Evolutionary conservation across 768 basidiomycete species (phyloP).

Genomic region (Tulasnella calospora): DNA sequence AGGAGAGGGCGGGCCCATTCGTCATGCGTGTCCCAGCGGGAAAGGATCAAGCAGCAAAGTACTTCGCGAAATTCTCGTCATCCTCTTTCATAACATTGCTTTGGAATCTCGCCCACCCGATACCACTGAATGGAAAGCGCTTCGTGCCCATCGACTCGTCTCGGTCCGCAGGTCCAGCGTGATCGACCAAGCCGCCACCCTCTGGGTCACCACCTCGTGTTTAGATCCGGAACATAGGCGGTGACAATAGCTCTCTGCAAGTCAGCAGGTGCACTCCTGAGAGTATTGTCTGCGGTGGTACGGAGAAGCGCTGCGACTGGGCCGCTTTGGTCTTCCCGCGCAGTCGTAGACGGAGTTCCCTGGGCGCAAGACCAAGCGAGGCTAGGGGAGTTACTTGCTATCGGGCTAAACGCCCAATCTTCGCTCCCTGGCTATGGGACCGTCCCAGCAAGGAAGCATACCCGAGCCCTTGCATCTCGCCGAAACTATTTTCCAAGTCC

Average conservation of each 20-base stretch:
- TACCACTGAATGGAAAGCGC: not conserved
- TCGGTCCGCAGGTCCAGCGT: not conserved
- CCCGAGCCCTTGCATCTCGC: not conserved
- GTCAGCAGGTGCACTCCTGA: not conserved
- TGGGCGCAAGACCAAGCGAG: no score
- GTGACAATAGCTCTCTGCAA: not conserved
- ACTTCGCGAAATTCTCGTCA: not conserved
- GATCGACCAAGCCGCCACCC: not conserved
- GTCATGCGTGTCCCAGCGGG: no score
- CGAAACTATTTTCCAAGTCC: not conserved
- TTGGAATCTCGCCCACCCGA: not conserved
- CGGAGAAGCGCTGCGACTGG: not conserved
- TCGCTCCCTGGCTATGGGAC: not conserved
- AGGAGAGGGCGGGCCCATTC: no score
- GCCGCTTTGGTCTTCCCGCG: not conserved
- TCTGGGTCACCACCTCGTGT: not conserved
- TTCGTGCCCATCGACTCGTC: not conserved
- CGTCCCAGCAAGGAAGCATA: no score
- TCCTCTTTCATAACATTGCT: not conserved
- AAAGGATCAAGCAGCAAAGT: no score
- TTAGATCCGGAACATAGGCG: not conserved
- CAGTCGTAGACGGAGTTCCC: not conserved
- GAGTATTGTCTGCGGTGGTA: not conserved
- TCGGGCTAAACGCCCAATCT: no score
- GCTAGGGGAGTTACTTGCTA: no score